These are phyloP conservation scores for Suhomyces xylopsoci DNA, from an alignment of 805 yeast species.

Conservation along the genomic window DNA sequence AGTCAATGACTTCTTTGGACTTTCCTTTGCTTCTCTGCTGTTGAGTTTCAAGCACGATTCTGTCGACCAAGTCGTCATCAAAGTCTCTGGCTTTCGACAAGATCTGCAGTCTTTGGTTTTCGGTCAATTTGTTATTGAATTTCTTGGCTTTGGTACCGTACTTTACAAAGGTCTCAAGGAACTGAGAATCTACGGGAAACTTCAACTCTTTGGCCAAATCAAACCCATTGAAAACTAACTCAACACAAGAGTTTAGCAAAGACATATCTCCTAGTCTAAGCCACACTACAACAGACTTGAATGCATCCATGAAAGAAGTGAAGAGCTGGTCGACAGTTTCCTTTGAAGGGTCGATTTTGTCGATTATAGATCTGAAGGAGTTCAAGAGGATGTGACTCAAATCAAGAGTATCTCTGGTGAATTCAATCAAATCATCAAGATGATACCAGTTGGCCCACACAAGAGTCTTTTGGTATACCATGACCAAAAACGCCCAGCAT, in stretches of 20 bases:
- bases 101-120: constrained; percentile 63
- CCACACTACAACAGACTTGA: constrained; percentile 73
- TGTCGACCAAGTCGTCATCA: constrained; percentile 53
- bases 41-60: constrained; percentile 26
- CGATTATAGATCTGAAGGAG: constrained; percentile 50
- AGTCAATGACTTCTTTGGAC: constrained; percentile 3
- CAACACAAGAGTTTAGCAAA: constrained; percentile 68
- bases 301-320: constrained; percentile 54
- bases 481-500: constrained; percentile 70
- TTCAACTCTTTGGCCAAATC: constrained; percentile 58
- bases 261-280: constrained; percentile 77
- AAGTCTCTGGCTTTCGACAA: constrained; percentile 57
- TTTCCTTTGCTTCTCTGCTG: constrained; percentile 7
- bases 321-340: constrained; percentile 31
- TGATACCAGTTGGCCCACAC: constrained; percentile 71
- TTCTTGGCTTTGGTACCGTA: constrained; percentile 65
- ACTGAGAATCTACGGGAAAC: constrained; percentile 48
- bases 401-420: constrained; percentile 83
- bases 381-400: constrained; percentile 66
- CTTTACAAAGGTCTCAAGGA: constrained; percentile 56
- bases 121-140: constrained; percentile 66
- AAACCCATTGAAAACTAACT: constrained; percentile 61
- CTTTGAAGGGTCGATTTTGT: constrained; percentile 8
- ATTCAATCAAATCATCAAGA: constrained; percentile 61
- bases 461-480: constrained; percentile 65